Conservation (phyloP, 768 basidiomycete species). For the Lactarius vividus region DNA sequence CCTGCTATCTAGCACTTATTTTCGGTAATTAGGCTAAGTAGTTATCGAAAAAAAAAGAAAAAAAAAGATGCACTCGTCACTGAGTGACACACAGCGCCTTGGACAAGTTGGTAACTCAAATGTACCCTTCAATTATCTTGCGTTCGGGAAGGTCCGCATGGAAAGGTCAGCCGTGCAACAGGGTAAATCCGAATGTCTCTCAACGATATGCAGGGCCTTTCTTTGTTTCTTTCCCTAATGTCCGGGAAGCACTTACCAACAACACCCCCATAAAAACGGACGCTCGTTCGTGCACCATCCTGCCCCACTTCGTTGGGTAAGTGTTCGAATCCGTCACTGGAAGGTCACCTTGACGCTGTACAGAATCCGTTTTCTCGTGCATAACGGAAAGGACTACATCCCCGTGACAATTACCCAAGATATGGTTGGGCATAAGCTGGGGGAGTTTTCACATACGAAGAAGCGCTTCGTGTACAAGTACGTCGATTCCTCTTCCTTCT, state of each 20-base stretch:
- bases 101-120: conserved; percentile 30
- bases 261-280: conserved; percentile 87
- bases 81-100: too few relatives aligned
- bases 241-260: conserved; percentile 74
- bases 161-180: conserved; percentile 54
- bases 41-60: too few relatives aligned
- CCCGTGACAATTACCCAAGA: conserved; percentile 90
- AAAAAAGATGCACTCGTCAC: too few relatives aligned
- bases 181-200: background rate
- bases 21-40: too few relatives aligned
- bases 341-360: background rate
- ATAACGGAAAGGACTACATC: conserved; percentile 89
- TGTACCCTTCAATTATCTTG: conserved; percentile 62
- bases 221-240: conserved; percentile 89
- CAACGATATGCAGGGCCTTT: conserved; percentile 65
- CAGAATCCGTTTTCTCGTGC: conserved; percentile 86
- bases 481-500: conserved; percentile 35
- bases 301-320: conserved; percentile 95
- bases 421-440: conserved; percentile 98
- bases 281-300: conserved; percentile 85
- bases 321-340: conserved; percentile 30
- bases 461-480: conserved; percentile 85
- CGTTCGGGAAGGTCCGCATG: conserved; percentile 76
- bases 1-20: too few relatives aligned
- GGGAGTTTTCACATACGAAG: conserved; percentile 90